A percentile compares a stretch with the other conserved stretches of the same genome.
Conservation (phyloP, 176 grass and related monocot species). For the Tillandsia leiboldiana region DNA sequence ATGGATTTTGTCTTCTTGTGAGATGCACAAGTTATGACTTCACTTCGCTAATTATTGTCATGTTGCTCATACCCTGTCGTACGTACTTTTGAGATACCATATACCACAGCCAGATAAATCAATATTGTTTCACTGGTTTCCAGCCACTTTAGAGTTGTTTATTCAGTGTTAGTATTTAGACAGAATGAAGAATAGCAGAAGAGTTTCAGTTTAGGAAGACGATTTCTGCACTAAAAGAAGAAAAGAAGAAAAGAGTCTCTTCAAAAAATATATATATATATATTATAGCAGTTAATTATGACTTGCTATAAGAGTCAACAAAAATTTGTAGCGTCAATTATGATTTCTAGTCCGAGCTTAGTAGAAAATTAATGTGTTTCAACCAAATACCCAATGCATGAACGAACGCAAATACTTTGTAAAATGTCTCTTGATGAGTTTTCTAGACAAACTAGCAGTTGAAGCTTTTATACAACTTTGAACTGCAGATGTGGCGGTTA, state of each 20-base stretch:
- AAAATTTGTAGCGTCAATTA: no score
- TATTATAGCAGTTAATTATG: no score
- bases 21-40: neutral
- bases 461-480: slow-evolving; percentile 9
- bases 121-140: neutral
- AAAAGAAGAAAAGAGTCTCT: no score
- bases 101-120: neutral
- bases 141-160: neutral
- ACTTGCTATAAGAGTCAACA: no score
- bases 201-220: no score
- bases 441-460: neutral
- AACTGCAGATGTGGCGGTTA: slow-evolving; percentile 71
- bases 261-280: no score
- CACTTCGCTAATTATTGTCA: neutral
- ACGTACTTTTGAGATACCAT: neutral
- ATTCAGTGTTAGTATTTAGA: neutral
- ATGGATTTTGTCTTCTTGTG: neutral
- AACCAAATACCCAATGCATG: no score
- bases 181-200: neutral
- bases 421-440: no score
- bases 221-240: no score
- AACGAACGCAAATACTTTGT: no score
- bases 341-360: no score
- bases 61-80: neutral
- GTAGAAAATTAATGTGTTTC: no score